Conservation (phyloP, 441 rosid species). For the Euphorbia corollata region DNA sequence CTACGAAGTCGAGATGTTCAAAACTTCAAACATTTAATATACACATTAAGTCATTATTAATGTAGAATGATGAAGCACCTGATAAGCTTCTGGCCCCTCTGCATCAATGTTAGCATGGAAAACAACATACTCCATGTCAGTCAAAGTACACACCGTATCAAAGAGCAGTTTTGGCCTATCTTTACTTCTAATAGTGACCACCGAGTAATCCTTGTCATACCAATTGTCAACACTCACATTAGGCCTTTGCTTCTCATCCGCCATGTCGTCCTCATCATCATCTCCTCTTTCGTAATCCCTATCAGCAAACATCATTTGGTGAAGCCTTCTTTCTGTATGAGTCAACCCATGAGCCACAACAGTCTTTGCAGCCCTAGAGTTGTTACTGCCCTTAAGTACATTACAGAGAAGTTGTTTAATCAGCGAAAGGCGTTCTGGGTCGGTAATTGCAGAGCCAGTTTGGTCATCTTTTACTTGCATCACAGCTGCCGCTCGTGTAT, state of each 20-base stretch:
- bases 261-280: constrained; percentile 19
- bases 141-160: constrained; percentile 77
- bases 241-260: constrained; percentile 57
- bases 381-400: constrained; percentile 77
- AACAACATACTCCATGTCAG: constrained; percentile 91
- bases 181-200: constrained; percentile 68
- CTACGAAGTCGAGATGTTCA: constrained; percentile 26
- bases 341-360: constrained; percentile 52
- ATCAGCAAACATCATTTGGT: constrained; percentile 96
- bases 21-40: background rate
- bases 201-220: constrained; percentile 73
- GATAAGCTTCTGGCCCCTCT: constrained; percentile 64
- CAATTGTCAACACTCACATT: constrained; percentile 70
- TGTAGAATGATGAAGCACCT: constrained; percentile 34
- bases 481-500: constrained; percentile 79
- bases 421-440: constrained; percentile 49
- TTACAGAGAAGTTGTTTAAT: constrained; percentile 64
- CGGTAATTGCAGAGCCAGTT: constrained; percentile 57
- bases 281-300: constrained; percentile 68
- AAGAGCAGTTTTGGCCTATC: constrained; percentile 90
- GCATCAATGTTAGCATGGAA: constrained; percentile 80
- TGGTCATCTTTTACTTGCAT: constrained; percentile 71
- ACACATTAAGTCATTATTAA: too few relatives aligned
- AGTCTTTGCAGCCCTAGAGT: constrained; percentile 58
- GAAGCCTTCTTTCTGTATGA: constrained; percentile 81